These are phyloP conservation scores for Phytophthora aleatoria DNA, from an alignment of 352 stramenopile species.

Conservation along the genomic window DNA sequence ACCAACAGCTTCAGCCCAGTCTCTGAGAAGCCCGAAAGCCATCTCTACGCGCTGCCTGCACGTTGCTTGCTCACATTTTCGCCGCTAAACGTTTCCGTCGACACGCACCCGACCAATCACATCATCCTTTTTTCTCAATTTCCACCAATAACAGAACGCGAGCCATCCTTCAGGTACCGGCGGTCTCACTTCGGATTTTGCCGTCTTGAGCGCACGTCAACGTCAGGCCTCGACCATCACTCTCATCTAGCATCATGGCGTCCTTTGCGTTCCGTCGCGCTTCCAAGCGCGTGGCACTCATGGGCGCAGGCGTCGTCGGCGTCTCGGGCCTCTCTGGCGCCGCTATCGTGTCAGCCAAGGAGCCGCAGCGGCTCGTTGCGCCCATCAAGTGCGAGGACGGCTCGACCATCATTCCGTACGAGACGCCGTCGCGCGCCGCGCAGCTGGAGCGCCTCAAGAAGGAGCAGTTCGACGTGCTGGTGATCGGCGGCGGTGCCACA, in stretches of 20 bases:
- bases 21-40: too few relatives aligned
- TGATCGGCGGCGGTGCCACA: slow-evolving; percentile 93
- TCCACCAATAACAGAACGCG: slow-evolving; percentile 9
- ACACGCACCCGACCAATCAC: slow-evolving; percentile 7
- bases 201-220: slow-evolving; percentile 18
- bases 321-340: slow-evolving; percentile 59
- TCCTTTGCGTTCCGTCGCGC: slow-evolving; percentile 63
- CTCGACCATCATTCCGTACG: slow-evolving; percentile 83
- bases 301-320: slow-evolving; percentile 53
- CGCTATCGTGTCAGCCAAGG: slow-evolving; percentile 77
- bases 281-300: slow-evolving; percentile 56
- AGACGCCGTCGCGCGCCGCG: slow-evolving; percentile 66
- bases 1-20: slow-evolving; percentile 5
- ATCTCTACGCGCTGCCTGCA: slow-evolving; percentile 21
- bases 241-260: slow-evolving; percentile 42
- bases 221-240: slow-evolving; percentile 17
- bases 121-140: background rate
- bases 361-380: slow-evolving; percentile 65
- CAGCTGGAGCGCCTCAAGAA: slow-evolving; percentile 86
- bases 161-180: slow-evolving; percentile 8
- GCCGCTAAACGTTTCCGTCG: slow-evolving; percentile 1
- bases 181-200: slow-evolving; percentile 50
- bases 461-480: slow-evolving; percentile 93
- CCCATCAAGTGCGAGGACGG: slow-evolving; percentile 87
- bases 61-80: slow-evolving; percentile 33